phyloP scores from a whole-genome alignment of 768 basidiomycete species.

The Mycena amicta region DNA sequence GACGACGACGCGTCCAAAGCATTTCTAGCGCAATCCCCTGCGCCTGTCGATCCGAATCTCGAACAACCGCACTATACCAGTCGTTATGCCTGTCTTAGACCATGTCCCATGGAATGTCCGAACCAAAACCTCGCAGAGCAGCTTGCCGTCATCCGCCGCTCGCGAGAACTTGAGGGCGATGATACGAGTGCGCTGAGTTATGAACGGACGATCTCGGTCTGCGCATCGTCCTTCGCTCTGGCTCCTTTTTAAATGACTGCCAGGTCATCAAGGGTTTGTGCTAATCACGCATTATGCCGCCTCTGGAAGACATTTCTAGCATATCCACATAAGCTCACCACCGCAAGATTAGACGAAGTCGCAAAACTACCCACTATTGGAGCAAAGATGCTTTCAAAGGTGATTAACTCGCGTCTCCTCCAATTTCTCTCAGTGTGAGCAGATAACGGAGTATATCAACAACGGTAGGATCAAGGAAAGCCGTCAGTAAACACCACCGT shows the following conservation, averaged over 20 bases:
- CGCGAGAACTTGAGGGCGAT: conserved; percentile 68
- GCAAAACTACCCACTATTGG: conserved; percentile 50
- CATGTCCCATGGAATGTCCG: conserved; percentile 66
- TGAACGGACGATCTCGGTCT: conserved; percentile 68
- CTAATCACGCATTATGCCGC: background rate
- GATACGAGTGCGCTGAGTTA: conserved; percentile 72
- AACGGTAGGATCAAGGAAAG: conserved; percentile 62
- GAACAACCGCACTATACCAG: conserved; percentile 37
- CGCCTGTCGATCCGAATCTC: conserved; percentile 9
- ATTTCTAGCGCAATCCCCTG: background rate
- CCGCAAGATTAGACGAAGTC: conserved; percentile 41
- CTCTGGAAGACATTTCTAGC: conserved; percentile 35
- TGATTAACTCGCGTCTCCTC: conserved; percentile 17
- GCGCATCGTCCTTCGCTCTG: conserved; percentile 22
- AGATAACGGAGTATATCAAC: conserved; percentile 68
- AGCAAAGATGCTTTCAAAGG: conserved; percentile 54
- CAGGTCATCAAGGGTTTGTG: conserved; percentile 52
- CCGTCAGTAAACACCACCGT: conserved; percentile 32
- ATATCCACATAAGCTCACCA: conserved; percentile 48
- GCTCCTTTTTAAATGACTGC: conserved; percentile 5
- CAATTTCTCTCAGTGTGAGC: background rate
- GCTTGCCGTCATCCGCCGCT: conserved; percentile 57
- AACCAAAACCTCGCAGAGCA: conserved; percentile 68
- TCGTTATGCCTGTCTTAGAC: conserved; percentile 61
- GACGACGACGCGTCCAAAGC: background rate